Conservation (phyloP, 1,139 yeast genomes). For the Dujonia santamariae region DNA sequence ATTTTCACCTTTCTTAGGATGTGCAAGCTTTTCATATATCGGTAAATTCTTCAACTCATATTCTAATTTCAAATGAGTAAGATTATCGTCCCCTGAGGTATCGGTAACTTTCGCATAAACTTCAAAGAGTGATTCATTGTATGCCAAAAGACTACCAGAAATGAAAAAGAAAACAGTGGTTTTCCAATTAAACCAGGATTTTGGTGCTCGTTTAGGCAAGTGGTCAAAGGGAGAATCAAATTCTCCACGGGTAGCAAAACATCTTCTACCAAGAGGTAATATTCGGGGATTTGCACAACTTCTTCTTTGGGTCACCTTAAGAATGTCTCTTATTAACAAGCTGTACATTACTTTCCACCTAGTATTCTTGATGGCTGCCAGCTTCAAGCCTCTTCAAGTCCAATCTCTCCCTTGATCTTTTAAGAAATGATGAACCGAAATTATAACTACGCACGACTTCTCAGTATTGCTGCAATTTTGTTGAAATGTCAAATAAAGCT, state of each 20-base stretch:
- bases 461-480: no score
- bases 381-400: no score
- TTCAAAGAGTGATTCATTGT: slow-evolving; percentile 34
- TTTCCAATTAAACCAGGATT: slow-evolving; percentile 34
- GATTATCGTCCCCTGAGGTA: slow-evolving; percentile 20
- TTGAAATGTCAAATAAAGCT: no score
- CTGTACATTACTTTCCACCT: no score
- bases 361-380: no score
- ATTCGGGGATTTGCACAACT: no score
- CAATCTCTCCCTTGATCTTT: no score
- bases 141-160: slow-evolving; percentile 30
- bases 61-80: slow-evolving; percentile 28
- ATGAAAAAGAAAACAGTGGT: slow-evolving; percentile 23
- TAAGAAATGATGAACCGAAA: no score
- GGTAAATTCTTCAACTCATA: slow-evolving; percentile 49
- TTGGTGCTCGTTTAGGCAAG: slow-evolving; percentile 20
- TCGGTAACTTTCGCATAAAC: slow-evolving; percentile 29
- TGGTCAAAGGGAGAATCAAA: slow-evolving; percentile 37
- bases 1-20: slow-evolving; percentile 34
- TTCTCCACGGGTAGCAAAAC: slow-evolving; percentile 25
- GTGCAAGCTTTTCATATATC: slow-evolving; percentile 46
- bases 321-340: no score
- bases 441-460: no score
- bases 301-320: no score
- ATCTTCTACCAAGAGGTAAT: slow-evolving; percentile 3